These are phyloP conservation scores for Stemphylium vesicarium DNA, from an alignment of 2,329 filamentous ascomycete species.

Conservation along the genomic window DNA sequence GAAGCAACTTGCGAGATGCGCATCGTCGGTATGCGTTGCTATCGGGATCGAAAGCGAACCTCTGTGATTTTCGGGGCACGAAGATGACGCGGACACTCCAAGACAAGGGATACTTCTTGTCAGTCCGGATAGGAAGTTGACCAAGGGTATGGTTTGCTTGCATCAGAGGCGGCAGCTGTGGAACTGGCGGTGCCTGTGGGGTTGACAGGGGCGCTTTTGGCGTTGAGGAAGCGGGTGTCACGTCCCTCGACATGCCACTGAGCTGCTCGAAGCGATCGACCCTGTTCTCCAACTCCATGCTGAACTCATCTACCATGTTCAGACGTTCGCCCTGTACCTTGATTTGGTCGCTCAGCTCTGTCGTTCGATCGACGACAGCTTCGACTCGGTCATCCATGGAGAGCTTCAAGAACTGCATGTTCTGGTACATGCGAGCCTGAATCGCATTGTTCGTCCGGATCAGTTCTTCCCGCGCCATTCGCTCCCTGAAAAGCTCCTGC, in stretches of 20 bases:
- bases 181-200: conserved; percentile 33
- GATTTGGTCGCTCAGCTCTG: conserved; percentile 47
- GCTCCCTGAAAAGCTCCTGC: conserved; percentile 45
- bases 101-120: conserved; percentile 46
- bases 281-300: conserved; percentile 49
- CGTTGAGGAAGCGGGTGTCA: conserved; percentile 39
- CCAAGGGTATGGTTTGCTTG: conserved; percentile 37
- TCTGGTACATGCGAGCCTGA: conserved; percentile 47
- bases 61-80: conserved; percentile 46
- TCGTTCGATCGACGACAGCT: conserved; percentile 50
- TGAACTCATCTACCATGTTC: conserved; percentile 48
- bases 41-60: conserved; percentile 48
- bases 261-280: conserved; percentile 44
- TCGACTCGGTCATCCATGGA: conserved; percentile 50
- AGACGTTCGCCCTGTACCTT: conserved; percentile 45
- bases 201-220: conserved; percentile 32
- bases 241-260: conserved; percentile 33
- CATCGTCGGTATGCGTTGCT: conserved; percentile 48
- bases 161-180: conserved; percentile 38
- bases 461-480: conserved; percentile 43
- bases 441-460: conserved; percentile 42
- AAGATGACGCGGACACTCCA: conserved; percentile 50
- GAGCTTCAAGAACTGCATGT: conserved; percentile 48
- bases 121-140: conserved; percentile 47
- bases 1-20: conserved; percentile 48